Evolutionary conservation across 1,284 basidiomycete genomes (phyloP), one percentile per base, ranked within the genome.

Genomic region (Cryptococcus maquisensis): DNA sequence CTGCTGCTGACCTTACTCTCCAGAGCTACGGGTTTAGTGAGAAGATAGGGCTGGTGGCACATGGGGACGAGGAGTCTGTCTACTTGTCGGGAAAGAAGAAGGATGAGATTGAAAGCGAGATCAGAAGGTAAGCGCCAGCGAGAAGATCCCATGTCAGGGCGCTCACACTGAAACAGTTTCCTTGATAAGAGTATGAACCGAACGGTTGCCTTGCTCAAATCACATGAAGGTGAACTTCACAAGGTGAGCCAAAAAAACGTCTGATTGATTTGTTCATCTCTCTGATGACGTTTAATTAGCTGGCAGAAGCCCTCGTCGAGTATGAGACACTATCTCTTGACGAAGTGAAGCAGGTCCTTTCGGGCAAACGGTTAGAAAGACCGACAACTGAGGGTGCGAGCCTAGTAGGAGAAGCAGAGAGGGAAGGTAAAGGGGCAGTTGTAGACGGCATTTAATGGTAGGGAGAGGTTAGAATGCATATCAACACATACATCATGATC

Each of bases 241-340:
- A 81, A 79, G 74, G 90, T 92, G 73, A 57, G 70, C 65, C 9
- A 18, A 26, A 42, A 39, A n/a, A n/a, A n/a, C n/a, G n/a, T 5
- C 37, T 15, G 44, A 15, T 42, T 16, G 28, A n/a, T 32, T 51
- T 15, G 7, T 18, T 43, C 28, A 36, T 26, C 21, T 18, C 13
- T 42, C 28, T 28, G 39, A 46, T 35, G 16, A 53, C 39, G 36
- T 23, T 42, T 38, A 42, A 36, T 28, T 61, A 92, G 87, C 82
- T 96, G 47, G 93, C 93, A 3, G 81, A 83, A 52, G 93, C 94
- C 4, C 79, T 97, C 55, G 84, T 96, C 18, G 90, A 95, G 72
- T 87, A 95, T 76, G 93, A 97, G 79, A 96, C 93, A n/a, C 79
- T 97, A 58, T 85, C 86, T 61, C 80, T 83, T 40, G 85, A 88